Evolutionary conservation across 2,329 filamentous ascomycete genomes (phyloP).

Genomic region (Claviceps cyperi): DNA sequence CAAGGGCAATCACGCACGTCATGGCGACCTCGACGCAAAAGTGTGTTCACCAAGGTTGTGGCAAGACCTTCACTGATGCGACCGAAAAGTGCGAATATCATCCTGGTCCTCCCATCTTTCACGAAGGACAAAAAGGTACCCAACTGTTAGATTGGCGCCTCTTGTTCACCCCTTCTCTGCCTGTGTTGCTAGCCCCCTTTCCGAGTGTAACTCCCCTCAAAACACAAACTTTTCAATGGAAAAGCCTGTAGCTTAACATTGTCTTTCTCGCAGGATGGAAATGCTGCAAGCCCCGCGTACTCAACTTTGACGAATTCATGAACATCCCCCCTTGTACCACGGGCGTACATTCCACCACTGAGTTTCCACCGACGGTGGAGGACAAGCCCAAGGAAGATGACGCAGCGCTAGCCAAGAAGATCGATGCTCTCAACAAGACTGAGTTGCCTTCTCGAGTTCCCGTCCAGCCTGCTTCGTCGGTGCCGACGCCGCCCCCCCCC

Average conservation of each 20-base stretch:
- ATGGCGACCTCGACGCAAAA: constrained; percentile 58
- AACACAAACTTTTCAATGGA: neutral
- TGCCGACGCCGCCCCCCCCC: constrained; percentile 40
- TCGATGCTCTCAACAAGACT: constrained; percentile 34
- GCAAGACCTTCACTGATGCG: constrained; percentile 69
- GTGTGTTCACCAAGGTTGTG: constrained; percentile 93
- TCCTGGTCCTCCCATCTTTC: constrained; percentile 84
- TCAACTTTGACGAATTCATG: constrained; percentile 98
- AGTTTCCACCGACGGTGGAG: constrained; percentile 48
- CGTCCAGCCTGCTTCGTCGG: constrained; percentile 29
- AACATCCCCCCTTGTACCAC: constrained; percentile 81
- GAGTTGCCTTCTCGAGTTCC: constrained; percentile 26
- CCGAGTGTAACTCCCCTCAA: neutral
- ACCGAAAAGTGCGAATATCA: constrained; percentile 84
- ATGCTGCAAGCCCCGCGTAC: constrained; percentile 92
- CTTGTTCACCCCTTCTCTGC: neutral
- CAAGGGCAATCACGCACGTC: neutral
- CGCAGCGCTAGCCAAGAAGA: constrained; percentile 26
- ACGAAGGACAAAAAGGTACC: constrained; percentile 94
- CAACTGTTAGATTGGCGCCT: neutral
- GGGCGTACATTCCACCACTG: constrained; percentile 82
- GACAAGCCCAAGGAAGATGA: constrained; percentile 36
- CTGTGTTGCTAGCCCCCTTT: too few relatives aligned
- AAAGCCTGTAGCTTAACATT: neutral
- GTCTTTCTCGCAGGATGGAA: constrained; percentile 61